Percentiles rank a stretch among this genome's conserved stretches.
These are phyloP conservation scores for Chlamydomonas eustigma DNA, from an alignment of 139 green algal species.

Conservation along the genomic window DNA sequence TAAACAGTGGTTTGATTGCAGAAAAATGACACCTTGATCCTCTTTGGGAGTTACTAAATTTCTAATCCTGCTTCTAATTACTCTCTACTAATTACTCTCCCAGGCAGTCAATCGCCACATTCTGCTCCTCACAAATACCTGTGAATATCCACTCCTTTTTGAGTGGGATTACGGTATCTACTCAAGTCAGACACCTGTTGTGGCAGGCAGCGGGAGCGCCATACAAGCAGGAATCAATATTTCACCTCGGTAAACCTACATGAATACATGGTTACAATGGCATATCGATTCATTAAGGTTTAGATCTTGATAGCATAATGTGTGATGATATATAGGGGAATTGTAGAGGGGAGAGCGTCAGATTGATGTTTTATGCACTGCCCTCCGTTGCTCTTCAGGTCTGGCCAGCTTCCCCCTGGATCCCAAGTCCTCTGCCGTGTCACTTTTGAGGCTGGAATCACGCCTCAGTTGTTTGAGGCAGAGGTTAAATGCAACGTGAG, in stretches of 20 bases:
- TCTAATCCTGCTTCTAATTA: too few species aligned
- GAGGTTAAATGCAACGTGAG: slow-evolving; percentile 18
- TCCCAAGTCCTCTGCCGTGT: slow-evolving; percentile 24
- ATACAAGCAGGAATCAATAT: not conserved
- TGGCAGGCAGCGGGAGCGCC: not conserved
- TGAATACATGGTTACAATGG: too few species aligned
- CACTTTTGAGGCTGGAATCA: slow-evolving; percentile 19
- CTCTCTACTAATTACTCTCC: not conserved
- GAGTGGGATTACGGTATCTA: slow-evolving; percentile 29
- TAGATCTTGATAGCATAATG: too few species aligned
- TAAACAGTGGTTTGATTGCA: too few species aligned
- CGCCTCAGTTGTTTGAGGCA: slow-evolving; percentile 25
- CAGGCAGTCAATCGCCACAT: slow-evolving; percentile 30
- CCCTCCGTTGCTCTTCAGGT: not conserved
- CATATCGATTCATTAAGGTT: too few species aligned
- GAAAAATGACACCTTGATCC: too few species aligned
- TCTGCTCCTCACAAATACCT: slow-evolving; percentile 41
- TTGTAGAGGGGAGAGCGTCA: too few species aligned
- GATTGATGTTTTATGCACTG: not conserved
- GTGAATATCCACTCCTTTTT: slow-evolving; percentile 33
- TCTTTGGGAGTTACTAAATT: too few species aligned
- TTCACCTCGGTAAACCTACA: not conserved
- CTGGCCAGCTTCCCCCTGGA: slow-evolving; percentile 24
- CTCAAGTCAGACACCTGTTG: not conserved
- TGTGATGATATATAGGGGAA: too few species aligned